These are phyloP conservation scores for Pisolithus sp. DNA, from an alignment of 768 basidiomycete genomes.

Conservation along the genomic window DNA sequence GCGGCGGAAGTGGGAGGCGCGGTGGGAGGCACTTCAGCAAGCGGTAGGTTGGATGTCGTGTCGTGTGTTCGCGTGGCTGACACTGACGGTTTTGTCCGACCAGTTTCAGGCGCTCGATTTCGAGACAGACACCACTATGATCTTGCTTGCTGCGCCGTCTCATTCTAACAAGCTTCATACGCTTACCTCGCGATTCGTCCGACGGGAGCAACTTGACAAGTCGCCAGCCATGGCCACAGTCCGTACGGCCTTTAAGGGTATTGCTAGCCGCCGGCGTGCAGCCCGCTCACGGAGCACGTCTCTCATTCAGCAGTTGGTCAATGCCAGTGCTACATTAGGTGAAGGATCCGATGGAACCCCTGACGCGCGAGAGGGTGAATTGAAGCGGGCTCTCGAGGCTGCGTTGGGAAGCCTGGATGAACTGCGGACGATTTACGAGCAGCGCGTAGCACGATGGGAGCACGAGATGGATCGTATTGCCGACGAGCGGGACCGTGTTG, in stretches of 20 bases:
- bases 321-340: conserved; percentile 32
- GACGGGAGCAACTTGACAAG: conserved; percentile 45
- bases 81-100: conserved; percentile 1
- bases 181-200: conserved; percentile 62
- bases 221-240: conserved; percentile 48
- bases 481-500: conserved; percentile 63
- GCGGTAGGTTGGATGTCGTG: conserved; percentile 40
- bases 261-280: conserved; percentile 51
- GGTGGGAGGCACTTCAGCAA: conserved; percentile 70
- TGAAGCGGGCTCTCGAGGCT: conserved; percentile 61
- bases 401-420: conserved; percentile 61
- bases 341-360: conserved; percentile 53
- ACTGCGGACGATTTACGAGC: conserved; percentile 59
- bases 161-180: conserved; percentile 62
- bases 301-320: conserved; percentile 39
- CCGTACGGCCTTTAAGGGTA: conserved; percentile 50
- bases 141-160: conserved; percentile 68
- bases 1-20: conserved; percentile 63
- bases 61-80: background rate
- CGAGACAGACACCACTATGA: conserved; percentile 74
- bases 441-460: conserved; percentile 61
- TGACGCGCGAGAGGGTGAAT: conserved; percentile 53
- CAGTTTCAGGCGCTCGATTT: conserved; percentile 76
- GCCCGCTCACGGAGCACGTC: conserved; percentile 40
- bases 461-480: conserved; percentile 62